phyloP scores from a whole-genome alignment of 1,284 basidiomycete species.

The Sphaerobolus stellatus region DNA sequence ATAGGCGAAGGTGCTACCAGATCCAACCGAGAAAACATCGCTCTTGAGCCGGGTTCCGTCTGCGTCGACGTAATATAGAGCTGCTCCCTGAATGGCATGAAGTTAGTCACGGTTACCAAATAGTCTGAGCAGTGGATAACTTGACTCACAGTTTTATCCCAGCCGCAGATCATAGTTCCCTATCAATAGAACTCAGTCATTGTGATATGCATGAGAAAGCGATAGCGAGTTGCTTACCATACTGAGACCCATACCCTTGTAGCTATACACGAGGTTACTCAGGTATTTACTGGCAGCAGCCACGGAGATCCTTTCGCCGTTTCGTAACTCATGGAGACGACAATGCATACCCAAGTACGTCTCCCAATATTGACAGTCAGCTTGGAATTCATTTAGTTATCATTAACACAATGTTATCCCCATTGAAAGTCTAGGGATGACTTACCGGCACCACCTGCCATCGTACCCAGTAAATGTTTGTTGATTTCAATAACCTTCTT shows the following conservation, averaged over 20 bases:
- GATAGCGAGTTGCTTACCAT: too few relatives aligned
- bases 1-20: conserved; percentile 97
- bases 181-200: too few relatives aligned
- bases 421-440: conserved; percentile 11
- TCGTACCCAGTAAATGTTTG: conserved; percentile 95
- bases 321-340: conserved; percentile 93
- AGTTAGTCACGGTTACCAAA: too few relatives aligned
- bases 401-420: conserved; percentile 6
- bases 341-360: conserved; percentile 99
- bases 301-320: conserved; percentile 98
- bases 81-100: conserved; percentile 71
- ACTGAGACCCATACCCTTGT: conserved; percentile 99
- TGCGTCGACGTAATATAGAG: conserved; percentile 97
- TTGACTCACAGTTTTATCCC: conserved; percentile 86
- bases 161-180: conserved; percentile 99
- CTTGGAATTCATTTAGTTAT: conserved; percentile 38
- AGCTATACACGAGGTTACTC: conserved; percentile 95
- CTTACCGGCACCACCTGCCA: conserved; percentile 96
- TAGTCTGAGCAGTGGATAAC: neutral
- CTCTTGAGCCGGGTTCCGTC: conserved; percentile 96
- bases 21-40: conserved; percentile 97
- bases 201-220: too few relatives aligned
- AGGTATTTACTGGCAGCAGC: conserved; percentile 98
- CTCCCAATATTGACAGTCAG: conserved; percentile 96
- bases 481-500: conserved; percentile 99